Percentiles rank a stretch among this genome's conserved stretches.
Conservation (phyloP, 75 land plant species). For the Isoetes taiwanensis region DNA sequence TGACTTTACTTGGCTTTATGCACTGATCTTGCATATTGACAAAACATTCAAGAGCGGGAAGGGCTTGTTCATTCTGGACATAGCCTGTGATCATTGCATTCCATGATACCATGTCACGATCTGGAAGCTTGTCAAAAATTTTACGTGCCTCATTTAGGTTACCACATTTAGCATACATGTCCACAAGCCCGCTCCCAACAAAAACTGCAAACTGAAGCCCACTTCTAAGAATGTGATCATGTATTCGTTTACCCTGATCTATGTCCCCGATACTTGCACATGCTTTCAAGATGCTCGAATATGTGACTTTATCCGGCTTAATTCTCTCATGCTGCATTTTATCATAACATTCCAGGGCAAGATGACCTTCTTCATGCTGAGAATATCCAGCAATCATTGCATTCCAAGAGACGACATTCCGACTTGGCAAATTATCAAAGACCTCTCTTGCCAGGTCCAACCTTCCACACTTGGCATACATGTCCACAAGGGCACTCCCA, state of each 20-base stretch:
- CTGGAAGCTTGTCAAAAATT: slow-evolving; percentile 12
- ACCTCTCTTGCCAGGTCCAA: slow-evolving; percentile 13
- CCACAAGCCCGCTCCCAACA: slow-evolving; percentile 26
- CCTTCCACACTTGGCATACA: slow-evolving; percentile 39
- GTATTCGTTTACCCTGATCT: slow-evolving; percentile 26
- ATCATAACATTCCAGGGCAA: slow-evolving; percentile 4
- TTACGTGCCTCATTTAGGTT: slow-evolving; percentile 12
- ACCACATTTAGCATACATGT: slow-evolving; percentile 41
- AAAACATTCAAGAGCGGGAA: slow-evolving; percentile 3
- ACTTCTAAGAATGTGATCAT: slow-evolving; percentile 13
- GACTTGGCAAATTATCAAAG: slow-evolving; percentile 10
- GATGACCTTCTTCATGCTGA: not conserved
- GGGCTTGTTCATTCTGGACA: slow-evolving; percentile 6
- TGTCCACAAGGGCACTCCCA: slow-evolving; percentile 25
- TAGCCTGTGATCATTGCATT: slow-evolving; percentile 21
- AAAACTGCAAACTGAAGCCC: slow-evolving; percentile 12
- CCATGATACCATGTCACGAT: slow-evolving; percentile 20
- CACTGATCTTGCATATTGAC: slow-evolving; percentile 1
- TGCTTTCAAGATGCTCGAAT: slow-evolving; percentile 21
- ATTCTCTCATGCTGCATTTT: slow-evolving; percentile 13
- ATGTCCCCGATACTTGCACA: slow-evolving; percentile 18
- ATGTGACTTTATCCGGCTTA: slow-evolving; percentile 19
- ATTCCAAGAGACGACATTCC: slow-evolving; percentile 24
- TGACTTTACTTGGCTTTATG: slow-evolving; percentile 8
- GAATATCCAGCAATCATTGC: slow-evolving; percentile 18